phyloP scores from a whole-genome alignment of 2,329 filamentous ascomycete genomes.

The Aspergillus fructus region DNA sequence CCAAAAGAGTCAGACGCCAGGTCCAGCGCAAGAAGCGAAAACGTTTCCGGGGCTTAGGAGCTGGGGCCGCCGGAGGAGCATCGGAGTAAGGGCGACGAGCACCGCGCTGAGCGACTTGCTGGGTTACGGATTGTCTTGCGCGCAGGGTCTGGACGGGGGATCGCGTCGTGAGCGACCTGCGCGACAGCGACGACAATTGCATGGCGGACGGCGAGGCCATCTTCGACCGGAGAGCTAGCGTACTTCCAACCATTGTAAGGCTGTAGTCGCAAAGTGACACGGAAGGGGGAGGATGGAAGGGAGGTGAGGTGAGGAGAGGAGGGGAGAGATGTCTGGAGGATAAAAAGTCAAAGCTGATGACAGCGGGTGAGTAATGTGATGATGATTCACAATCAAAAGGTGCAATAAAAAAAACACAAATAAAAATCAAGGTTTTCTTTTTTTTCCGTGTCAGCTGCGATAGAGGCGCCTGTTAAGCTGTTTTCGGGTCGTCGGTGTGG shows the following conservation, averaged over 20 bases:
- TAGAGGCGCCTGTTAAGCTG: slow-evolving; percentile 23
- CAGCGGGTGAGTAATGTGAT: background rate
- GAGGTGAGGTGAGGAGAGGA: background rate
- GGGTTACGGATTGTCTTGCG: slow-evolving; percentile 25
- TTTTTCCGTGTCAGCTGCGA: slow-evolving; percentile 11
- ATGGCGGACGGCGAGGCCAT: slow-evolving; percentile 33
- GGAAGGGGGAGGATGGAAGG: slow-evolving; percentile 5
- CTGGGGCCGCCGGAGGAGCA: slow-evolving; percentile 39
- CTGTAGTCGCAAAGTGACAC: slow-evolving; percentile 22
- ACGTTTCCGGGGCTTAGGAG: slow-evolving; percentile 53
- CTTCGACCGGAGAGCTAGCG: slow-evolving; percentile 33
- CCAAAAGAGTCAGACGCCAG: slow-evolving; percentile 81
- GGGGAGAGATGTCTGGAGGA: slow-evolving; percentile 7
- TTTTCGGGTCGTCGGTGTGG: slow-evolving; percentile 40
- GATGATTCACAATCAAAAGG: slow-evolving; percentile 7
- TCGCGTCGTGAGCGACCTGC: slow-evolving; percentile 35
- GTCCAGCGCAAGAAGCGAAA: slow-evolving; percentile 73
- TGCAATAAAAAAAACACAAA: slow-evolving; percentile 11
- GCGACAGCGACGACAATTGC: slow-evolving; percentile 38
- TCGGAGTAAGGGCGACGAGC: slow-evolving; percentile 55
- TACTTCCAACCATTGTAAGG: slow-evolving; percentile 36
- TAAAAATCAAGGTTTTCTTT: slow-evolving; percentile 13
- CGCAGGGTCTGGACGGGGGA: slow-evolving; percentile 23
- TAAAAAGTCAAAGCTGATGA: background rate
- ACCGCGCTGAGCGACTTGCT: slow-evolving; percentile 29